Base-by-base conservation (phyloP, 2,329 filamentous ascomycete genomes). In the Fusarium beomiforme region DNA sequence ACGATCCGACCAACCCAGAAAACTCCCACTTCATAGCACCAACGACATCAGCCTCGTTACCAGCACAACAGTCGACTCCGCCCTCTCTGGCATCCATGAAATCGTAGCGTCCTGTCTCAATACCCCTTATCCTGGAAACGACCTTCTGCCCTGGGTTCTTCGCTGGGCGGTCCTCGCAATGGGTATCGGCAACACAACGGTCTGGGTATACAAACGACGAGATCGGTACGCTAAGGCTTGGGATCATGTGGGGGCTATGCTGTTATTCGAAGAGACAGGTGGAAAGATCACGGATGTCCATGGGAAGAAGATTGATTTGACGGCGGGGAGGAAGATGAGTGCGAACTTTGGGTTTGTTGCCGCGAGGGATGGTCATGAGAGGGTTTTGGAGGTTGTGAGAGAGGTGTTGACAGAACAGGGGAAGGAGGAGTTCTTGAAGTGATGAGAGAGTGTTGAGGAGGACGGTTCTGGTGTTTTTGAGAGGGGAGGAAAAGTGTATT, bases 351-450 rank as follows among this genome's bases (percentile, higher is more conserved):
- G 88, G 3, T 89, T 89, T 46, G 83, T 89, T 8, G 88, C 86
- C 1, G 87, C 87, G 3, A 84, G 87, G 11, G 77, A 67, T 21
- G 76, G 75, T 10, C 87, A 89, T 64, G 79, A 43, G 1, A 57
- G 69, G 4, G 84, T 89, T 3, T 73, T 89, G 60, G 86, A 89
- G 72, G 92, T 88, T 8, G 95, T 98, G 4, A 92, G 92, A 79
- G 88, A 90, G 69, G 94, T 97, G n/a, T 83, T 97, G 72, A 80
- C 59, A 26, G 79, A 82, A 24, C 75, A 84, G 53, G 70, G 76
- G 0, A 76, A 76, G 24, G 69, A 71, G 0, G 75, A 72, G 0
- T 76, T 74, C 47, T 21, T 80, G 44, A 43, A 61, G 23, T 72
- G n/a, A 64, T 11, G 0, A 7, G 1, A 2, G 1, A 7, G 5